Evolutionary conservation across 176 grass and related monocot species (phyloP).

Genomic region (Cenchrus fungigraminus): DNA sequence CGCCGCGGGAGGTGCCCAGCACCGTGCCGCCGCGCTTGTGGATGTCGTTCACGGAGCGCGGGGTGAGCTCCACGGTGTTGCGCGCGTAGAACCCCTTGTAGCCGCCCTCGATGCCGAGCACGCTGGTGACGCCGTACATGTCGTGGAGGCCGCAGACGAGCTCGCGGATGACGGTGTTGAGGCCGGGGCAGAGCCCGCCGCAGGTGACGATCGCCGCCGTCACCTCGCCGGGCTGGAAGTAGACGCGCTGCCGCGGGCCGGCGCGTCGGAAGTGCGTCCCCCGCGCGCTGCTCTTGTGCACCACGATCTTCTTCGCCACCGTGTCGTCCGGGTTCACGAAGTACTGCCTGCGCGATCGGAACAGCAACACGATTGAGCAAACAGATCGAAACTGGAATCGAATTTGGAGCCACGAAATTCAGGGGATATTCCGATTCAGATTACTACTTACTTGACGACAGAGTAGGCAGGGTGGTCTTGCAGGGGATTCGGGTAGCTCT

Average conservation of each 20-base stretch:
- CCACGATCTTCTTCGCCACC: conserved; percentile 91
- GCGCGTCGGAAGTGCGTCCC: conserved; percentile 89
- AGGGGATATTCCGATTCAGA: not conserved
- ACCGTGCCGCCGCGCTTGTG: conserved; percentile 90
- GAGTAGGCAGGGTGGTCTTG: conserved; percentile 90
- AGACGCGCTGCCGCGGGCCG: conserved; percentile 83
- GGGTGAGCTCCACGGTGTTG: conserved; percentile 72
- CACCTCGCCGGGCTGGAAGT: conserved; percentile 75
- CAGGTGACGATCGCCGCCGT: conserved; percentile 85
- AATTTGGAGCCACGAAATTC: not conserved
- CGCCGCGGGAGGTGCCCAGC: conserved; percentile 83
- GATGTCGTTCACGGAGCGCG: conserved; percentile 77
- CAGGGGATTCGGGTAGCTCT: conserved; percentile 78
- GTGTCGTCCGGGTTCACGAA: conserved; percentile 78
- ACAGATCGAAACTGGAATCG: no score
- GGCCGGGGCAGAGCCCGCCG: conserved; percentile 84
- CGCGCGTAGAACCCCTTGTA: conserved; percentile 87
- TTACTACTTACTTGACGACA: conserved; percentile 69
- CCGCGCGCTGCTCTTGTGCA: conserved; percentile 61
- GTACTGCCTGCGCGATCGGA: conserved; percentile 58
- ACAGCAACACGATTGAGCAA: not conserved
- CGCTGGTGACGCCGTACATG: conserved; percentile 78
- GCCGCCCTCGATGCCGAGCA: conserved; percentile 76
- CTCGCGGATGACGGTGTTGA: conserved; percentile 84
- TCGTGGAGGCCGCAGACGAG: conserved; percentile 74